Evolutionary conservation across 768 basidiomycete genomes (phyloP), one percentile per base, ranked within the genome.

Genomic region (Panaeolus papilionaceus): DNA sequence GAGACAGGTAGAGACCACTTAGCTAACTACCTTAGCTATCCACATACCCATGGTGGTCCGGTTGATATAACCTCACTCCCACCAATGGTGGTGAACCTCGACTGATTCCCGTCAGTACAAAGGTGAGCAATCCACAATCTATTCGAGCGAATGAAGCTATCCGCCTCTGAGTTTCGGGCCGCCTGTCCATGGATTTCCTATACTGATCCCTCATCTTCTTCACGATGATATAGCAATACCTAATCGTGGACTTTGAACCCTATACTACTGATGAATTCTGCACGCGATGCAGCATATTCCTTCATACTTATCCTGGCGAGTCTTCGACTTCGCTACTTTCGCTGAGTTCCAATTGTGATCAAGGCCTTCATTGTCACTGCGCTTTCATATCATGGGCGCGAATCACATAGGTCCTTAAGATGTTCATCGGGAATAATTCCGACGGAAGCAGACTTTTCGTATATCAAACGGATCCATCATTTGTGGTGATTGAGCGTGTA

Each of bases 341-440:
- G 54, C 54, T 58, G 54, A 58, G 54, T 58, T 33, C 14, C 10
- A 58, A 58, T 58, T 9, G 28, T 58, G 54, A 58, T 58, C 54
- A 58, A 33, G 33, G 14, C 54, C 54, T 58, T 16, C 14, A 28
- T 58, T 28, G 33, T 14, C 54, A 58, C 28, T 58, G 54, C 54
- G 54, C 11, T 58, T 58, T 58, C 54, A 58, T 58, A 58, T 58
- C 16, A 58, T 58, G 54, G 54, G 54, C 54, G 54, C 54, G 54
- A 58, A 58, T 58, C 54, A 58, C 54, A 58, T 33, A 33, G 54
- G 16, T 1, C 54, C 14, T 23, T 33, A 1, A 18, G 49, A 28
- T 28, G 26, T 28, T 4, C 20, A 58, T 37, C 54, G 54, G 47
- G 54, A 58, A 58, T 16, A 28, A 58, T 33, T 58, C 28, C 28